These are phyloP conservation scores for Alternaria triticimaculans DNA, from an alignment of 2,329 filamentous ascomycete species.

Conservation along the genomic window DNA sequence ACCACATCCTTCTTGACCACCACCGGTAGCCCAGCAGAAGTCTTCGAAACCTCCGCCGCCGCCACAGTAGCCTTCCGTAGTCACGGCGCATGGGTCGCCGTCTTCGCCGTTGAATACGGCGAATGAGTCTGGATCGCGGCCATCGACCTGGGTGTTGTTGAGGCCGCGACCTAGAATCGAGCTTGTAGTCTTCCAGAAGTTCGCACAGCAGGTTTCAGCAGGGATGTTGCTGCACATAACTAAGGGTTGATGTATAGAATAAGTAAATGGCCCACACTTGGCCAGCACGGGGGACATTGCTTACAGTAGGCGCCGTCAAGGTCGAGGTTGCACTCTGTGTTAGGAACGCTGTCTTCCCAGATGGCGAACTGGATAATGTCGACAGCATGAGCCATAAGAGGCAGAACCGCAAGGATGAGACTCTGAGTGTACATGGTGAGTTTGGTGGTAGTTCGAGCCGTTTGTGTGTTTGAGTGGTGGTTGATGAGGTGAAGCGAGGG, in stretches of 20 bases:
- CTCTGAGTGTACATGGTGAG: background rate
- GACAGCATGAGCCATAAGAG: background rate
- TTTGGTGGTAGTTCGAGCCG: background rate
- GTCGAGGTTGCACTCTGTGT: background rate
- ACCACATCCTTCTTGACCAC: background rate
- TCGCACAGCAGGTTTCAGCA: background rate
- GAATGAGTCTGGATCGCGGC: background rate
- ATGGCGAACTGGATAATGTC: background rate
- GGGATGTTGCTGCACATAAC: background rate
- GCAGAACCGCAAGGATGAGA: background rate
- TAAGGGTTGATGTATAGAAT: background rate
- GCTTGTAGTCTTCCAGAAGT: background rate
- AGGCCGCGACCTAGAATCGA: background rate
- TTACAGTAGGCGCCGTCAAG: background rate
- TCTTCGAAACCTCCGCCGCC: background rate
- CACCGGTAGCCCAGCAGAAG: background rate
- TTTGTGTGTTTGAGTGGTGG: background rate
- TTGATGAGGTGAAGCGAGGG: background rate
- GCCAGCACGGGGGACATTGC: background rate
- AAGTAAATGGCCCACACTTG: background rate
- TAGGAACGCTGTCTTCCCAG: background rate
- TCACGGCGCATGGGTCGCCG: background rate
- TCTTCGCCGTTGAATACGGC: background rate
- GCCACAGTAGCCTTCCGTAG: background rate
- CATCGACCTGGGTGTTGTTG: background rate